Evolutionary conservation across 2,329 filamentous ascomycete genomes (phyloP).

Genomic region (Paramyrothecium sp.): DNA sequence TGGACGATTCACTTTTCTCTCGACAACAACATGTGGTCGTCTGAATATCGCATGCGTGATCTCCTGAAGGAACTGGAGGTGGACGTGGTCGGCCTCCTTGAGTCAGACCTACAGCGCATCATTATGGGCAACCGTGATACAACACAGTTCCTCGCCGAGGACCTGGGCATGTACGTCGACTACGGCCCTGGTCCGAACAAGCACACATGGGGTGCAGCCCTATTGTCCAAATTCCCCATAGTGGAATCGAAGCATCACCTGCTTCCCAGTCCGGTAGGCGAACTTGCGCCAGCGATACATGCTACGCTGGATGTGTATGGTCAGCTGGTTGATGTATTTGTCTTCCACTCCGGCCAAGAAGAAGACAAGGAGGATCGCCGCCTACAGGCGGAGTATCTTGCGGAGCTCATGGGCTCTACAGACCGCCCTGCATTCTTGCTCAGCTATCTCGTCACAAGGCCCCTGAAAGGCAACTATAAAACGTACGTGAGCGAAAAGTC

Average conservation of each 20-base stretch:
- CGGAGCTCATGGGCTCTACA: constrained; percentile 82
- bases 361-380: constrained; percentile 91
- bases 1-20: constrained; percentile 99
- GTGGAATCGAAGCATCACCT: constrained; percentile 96
- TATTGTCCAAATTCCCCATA: constrained; percentile 97
- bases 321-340: constrained; percentile 85
- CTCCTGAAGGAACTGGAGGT: constrained; percentile 90
- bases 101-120: constrained; percentile 91
- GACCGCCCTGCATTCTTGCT: constrained; percentile 80
- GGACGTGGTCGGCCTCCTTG: constrained; percentile 93
- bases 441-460: constrained; percentile 89
- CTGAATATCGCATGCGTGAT: constrained; percentile 89
- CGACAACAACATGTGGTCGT: constrained; percentile 99
- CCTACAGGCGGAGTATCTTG: constrained; percentile 81
- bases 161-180: constrained; percentile 98
- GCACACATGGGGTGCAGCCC: constrained; percentile 92
- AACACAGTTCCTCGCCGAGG: constrained; percentile 91
- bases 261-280: constrained; percentile 87
- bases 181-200: constrained; percentile 97
- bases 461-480: constrained; percentile 92
- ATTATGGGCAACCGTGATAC: constrained; percentile 99
- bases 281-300: constrained; percentile 92
- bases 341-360: constrained; percentile 98
- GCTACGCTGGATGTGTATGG: constrained; percentile 95
- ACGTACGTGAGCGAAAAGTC: constrained; percentile 84